These are phyloP conservation scores for Coemansia sp. DNA, from an alignment of 192 early-diverging fungal species.

Conservation along the genomic window DNA sequence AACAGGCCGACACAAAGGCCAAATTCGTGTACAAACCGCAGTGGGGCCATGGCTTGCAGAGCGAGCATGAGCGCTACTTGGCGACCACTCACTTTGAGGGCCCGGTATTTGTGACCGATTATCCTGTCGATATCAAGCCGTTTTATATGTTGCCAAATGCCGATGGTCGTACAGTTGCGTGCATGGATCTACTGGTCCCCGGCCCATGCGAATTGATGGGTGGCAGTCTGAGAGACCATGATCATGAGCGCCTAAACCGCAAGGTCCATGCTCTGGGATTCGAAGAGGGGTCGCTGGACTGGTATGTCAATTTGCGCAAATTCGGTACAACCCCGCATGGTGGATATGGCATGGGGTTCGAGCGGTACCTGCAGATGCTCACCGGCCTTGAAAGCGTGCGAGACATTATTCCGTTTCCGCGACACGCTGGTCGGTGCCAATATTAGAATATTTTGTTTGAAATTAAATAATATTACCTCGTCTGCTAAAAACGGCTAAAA, in stretches of 20 bases:
- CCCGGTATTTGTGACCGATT: constrained; percentile 92
- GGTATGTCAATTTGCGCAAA: constrained; percentile 81
- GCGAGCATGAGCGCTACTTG: constrained; percentile 85
- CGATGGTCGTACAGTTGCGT: constrained; percentile 67
- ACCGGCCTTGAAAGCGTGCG: constrained; percentile 78
- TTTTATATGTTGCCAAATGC: constrained; percentile 82
- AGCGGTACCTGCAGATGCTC: constrained; percentile 72
- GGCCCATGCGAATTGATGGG: constrained; percentile 82
- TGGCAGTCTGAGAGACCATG: constrained; percentile 79
- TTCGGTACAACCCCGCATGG: constrained; percentile 85
- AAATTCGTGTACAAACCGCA: constrained; percentile 62
- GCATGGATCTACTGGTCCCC: constrained; percentile 81
- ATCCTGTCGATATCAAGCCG: constrained; percentile 74
- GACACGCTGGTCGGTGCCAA: constrained; percentile 55
- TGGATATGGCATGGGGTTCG: constrained; percentile 90
- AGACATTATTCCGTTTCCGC: constrained; percentile 67
- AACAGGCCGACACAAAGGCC: constrained; percentile 44
- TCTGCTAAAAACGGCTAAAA: no score
- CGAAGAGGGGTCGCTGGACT: constrained; percentile 68
- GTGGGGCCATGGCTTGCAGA: constrained; percentile 75
- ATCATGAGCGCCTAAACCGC: constrained; percentile 53
- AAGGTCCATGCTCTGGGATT: constrained; percentile 58
- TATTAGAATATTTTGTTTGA: constrained; percentile 27
- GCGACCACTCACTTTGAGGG: constrained; percentile 57
- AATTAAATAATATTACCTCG: no score